Percentiles rank a stretch among this genome's conserved stretches.
Evolutionary conservation across 352 stramenopile genomes (phyloP).

Genomic region (Chrysophaeum taylorii): DNA sequence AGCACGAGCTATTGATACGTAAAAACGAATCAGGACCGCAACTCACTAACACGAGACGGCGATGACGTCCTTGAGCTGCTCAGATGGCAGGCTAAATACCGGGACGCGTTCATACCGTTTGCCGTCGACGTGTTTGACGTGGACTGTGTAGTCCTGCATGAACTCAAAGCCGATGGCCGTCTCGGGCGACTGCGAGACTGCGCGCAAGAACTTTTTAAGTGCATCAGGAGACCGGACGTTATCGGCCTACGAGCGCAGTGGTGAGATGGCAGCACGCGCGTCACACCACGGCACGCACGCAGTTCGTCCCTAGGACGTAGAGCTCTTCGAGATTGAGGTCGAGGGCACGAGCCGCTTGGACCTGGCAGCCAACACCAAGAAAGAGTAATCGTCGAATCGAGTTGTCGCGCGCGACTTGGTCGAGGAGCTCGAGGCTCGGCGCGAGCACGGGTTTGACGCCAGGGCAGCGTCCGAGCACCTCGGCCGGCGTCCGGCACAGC

Average conservation of each 20-base stretch:
- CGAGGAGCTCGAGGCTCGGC: constrained; percentile 43
- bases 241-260: too few species aligned
- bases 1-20: too few species aligned
- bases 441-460: constrained; percentile 48
- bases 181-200: constrained; percentile 12
- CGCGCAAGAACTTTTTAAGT: constrained; percentile 38
- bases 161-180: constrained; percentile 48
- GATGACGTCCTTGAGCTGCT: neutral
- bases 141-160: constrained; percentile 53
- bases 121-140: constrained; percentile 35
- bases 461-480: constrained; percentile 37
- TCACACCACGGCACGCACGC: too few species aligned
- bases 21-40: too few species aligned
- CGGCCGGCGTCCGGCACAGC: constrained; percentile 35
- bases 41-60: neutral
- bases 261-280: too few species aligned
- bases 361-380: constrained; percentile 49
- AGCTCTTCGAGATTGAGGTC: constrained; percentile 42
- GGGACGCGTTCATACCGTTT: neutral
- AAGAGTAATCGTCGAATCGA: constrained; percentile 45
- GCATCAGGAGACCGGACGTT: constrained; percentile 45
- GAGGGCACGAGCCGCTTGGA: constrained; percentile 30
- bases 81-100: neutral
- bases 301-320: constrained; percentile 52
- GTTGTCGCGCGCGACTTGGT: constrained; percentile 39